Percentiles rank a stretch among this genome's conserved stretches.
Evolutionary conservation across 345 rosid genomes (phyloP).

Genomic region (Salix exigua): DNA sequence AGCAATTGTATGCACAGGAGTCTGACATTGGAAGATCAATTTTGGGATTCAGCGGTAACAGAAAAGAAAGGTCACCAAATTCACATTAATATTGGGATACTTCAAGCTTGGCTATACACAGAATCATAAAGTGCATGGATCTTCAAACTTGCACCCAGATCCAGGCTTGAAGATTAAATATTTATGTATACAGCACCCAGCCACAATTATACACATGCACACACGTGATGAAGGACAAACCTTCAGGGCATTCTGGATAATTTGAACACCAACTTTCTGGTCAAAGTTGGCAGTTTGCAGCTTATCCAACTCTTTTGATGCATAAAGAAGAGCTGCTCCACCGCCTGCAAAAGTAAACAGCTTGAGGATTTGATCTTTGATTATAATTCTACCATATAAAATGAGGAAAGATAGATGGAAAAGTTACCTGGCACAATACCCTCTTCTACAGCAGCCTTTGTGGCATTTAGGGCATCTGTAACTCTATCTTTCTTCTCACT

Average conservation of each 20-base stretch:
- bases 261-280: conserved; percentile 92
- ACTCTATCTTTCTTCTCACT: conserved; percentile 93
- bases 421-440: conserved; percentile 87
- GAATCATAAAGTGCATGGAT: background rate
- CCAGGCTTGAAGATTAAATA: background rate
- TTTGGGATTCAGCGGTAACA: background rate
- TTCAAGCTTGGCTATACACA: background rate
- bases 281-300: conserved; percentile 82
- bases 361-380: too few relatives aligned
- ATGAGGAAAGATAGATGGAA: background rate
- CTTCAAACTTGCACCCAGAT: background rate
- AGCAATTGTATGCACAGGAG: conserved; percentile 78
- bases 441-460: conserved; percentile 99
- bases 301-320: conserved; percentile 81
- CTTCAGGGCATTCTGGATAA: conserved; percentile 94
- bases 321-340: conserved; percentile 91
- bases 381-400: background rate
- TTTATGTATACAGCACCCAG: background rate
- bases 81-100: background rate
- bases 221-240: conserved; percentile 29
- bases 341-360: conserved; percentile 52
- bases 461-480: conserved; percentile 93
- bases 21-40: conserved; percentile 36
- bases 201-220: background rate
- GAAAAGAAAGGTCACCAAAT: background rate